Base-by-base conservation (phyloP, 1,284 basidiomycete species). In the Sanguinoderma infundibulare region DNA sequence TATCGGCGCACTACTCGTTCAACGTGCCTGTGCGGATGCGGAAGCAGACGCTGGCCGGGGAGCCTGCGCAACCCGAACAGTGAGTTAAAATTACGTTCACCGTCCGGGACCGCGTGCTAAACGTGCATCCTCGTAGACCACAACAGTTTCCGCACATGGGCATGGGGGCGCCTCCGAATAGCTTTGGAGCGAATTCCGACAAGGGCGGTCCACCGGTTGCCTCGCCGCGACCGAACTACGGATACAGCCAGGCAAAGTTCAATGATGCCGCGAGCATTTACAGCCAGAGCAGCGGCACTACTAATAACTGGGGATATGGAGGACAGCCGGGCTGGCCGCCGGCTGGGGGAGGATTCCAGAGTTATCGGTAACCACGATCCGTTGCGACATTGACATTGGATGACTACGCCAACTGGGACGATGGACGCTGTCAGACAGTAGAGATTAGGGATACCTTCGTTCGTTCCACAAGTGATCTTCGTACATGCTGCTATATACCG, bases 1-100 rank as follows among this genome's bases (percentile, higher is more conserved):
- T 72, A 7, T 68, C 70, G 5, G 64, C 70, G 15, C 70, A 71
- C 3, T 66, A 69, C 32, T 38, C 63, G 12, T 36, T 59, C 51
- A 63, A 60, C 26, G 42, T 63, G 9, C 61, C 66, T 32, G 47
- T 60, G 5, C 62, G 60, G 6, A 60, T 62, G 58, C 55, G 60
- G 28, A 52, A 52, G 14, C 49, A 51, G 22, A 24, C 49, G 2
- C 47, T 28, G 24, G 34, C 17, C 10, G 38, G 38, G 17, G 14
- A n/a, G 57, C 56, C 53, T 15, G 39, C 47, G 15, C 55, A 62
- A 32, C 30, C 55, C 8, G 55, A 61, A 14, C 42, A 59, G 63
- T 63, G 32, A 44, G 55, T 51, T 2, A 10, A 14, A n/a, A 17
- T 10, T 20, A n/a, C 28, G 22, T 46, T 53, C 26, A 53, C 10